Percentiles rank a stretch among this genome's conserved stretches.
These are phyloP conservation scores for Tetracladium setigerum DNA, from an alignment of 495 filamentous ascomycete genomes.

Conservation along the genomic window DNA sequence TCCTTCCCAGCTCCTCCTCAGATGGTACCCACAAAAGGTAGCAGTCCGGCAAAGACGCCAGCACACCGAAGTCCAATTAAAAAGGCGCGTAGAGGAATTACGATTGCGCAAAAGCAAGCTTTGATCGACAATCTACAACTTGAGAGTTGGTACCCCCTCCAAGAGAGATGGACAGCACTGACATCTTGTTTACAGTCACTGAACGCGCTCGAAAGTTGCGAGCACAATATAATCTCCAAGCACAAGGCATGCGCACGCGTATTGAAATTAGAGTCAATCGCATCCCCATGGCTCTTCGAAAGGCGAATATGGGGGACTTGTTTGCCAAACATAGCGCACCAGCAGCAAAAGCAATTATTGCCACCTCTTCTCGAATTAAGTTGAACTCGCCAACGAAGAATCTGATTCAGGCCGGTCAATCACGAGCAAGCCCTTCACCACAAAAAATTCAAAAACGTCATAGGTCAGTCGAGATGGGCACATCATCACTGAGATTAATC, in stretches of 20 bases:
- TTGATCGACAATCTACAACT: constrained; percentile 89
- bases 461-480: constrained; percentile 42
- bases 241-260: constrained; percentile 72
- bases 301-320: constrained; percentile 77
- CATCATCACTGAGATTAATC: background rate
- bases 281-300: constrained; percentile 73
- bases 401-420: constrained; percentile 14
- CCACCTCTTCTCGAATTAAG: constrained; percentile 12
- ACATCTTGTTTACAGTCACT: constrained; percentile 52
- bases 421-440: constrained; percentile 20
- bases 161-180: background rate
- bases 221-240: constrained; percentile 82
- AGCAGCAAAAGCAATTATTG: constrained; percentile 10
- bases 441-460: constrained; percentile 45
- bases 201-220: constrained; percentile 87
- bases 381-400: constrained; percentile 15
- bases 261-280: constrained; percentile 94
- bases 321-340: constrained; percentile 27
- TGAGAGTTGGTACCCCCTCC: constrained; percentile 58
- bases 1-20: constrained; percentile 24
- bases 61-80: constrained; percentile 49
- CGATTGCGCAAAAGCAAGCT: constrained; percentile 74
- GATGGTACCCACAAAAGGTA: constrained; percentile 33
- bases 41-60: constrained; percentile 26
- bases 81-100: constrained; percentile 55